Conservation (phyloP, 2,329 filamentous ascomycete species). For the Sclerotinia trifoliorum region DNA sequence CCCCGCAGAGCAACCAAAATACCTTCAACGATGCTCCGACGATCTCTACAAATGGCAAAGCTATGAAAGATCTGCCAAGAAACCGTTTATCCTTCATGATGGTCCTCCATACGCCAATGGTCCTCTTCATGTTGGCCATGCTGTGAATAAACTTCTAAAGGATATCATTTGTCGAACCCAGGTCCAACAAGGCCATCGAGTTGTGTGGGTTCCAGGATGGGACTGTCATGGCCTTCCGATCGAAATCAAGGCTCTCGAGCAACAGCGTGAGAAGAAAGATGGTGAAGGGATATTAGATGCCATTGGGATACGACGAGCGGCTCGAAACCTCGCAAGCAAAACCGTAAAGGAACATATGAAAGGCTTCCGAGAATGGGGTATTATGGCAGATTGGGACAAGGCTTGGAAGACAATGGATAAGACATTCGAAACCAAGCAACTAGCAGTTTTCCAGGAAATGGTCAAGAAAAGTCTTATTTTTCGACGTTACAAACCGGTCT, state of each 20-base stretch:
- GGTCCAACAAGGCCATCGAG: constrained; percentile 69
- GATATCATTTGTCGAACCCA: constrained; percentile 86
- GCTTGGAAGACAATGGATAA: constrained; percentile 78
- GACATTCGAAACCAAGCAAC: constrained; percentile 70
- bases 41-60: constrained; percentile 87
- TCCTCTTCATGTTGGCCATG: constrained; percentile 85
- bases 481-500: constrained; percentile 76
- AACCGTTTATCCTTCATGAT: constrained; percentile 83
- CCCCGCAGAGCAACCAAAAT: constrained; percentile 48
- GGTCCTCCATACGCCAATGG: constrained; percentile 97
- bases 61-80: constrained; percentile 32
- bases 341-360: constrained; percentile 73
- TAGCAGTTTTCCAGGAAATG: constrained; percentile 74
- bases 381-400: constrained; percentile 79
- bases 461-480: constrained; percentile 72
- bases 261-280: constrained; percentile 31
- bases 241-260: constrained; percentile 81
- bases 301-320: constrained; percentile 61
- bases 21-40: constrained; percentile 78
- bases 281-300: constrained; percentile 46
- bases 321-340: constrained; percentile 62
- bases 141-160: constrained; percentile 95
- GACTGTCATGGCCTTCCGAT: constrained; percentile 97
- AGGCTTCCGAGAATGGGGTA: constrained; percentile 68
- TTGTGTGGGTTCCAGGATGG: constrained; percentile 89